Conservation (phyloP, 1,139 yeast genomes). For the Blastobotrys ciferrii region DNA sequence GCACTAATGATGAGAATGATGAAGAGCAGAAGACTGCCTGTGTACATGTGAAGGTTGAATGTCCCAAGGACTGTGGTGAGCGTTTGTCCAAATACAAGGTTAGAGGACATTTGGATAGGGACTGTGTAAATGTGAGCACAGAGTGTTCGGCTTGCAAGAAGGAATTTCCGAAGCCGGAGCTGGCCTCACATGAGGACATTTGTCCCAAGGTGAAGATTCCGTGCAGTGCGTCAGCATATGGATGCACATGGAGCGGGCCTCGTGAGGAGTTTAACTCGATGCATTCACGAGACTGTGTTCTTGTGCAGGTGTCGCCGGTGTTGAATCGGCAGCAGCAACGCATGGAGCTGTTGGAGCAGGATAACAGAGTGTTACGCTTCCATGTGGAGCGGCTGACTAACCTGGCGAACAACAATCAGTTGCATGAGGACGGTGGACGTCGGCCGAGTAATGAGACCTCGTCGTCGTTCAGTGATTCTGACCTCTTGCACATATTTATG, state of each 20-base stretch:
- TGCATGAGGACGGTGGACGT: neutral
- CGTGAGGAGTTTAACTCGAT: slow-evolving; percentile 32
- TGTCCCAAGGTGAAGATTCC: slow-evolving; percentile 38
- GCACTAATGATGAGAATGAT: neutral
- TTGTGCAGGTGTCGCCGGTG: slow-evolving; percentile 37
- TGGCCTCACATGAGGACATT: slow-evolving; percentile 34
- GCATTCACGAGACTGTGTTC: slow-evolving; percentile 40
- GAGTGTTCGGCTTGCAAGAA: slow-evolving; percentile 44
- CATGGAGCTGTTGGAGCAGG: slow-evolving; percentile 36
- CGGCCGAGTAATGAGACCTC: slow-evolving; percentile 8
- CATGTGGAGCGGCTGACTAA: slow-evolving; percentile 32
- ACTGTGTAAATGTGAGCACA: slow-evolving; percentile 28
- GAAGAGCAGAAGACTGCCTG: slow-evolving; percentile 21
- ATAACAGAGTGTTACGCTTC: slow-evolving; percentile 39
- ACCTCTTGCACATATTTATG: slow-evolving; percentile 34
- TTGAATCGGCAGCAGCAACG: slow-evolving; percentile 36
- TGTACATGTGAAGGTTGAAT: slow-evolving; percentile 22
- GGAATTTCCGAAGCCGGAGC: slow-evolving; percentile 35
- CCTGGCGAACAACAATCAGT: slow-evolving; percentile 15
- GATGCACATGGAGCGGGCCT: slow-evolving; percentile 44
- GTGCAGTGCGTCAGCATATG: slow-evolving; percentile 39
- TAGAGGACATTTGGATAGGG: slow-evolving; percentile 21
- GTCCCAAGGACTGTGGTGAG: slow-evolving; percentile 27
- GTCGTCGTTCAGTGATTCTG: slow-evolving; percentile 27
- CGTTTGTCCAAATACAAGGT: slow-evolving; percentile 17